Conservation (phyloP, 495 filamentous ascomycete genomes). For the Penicillium tannophilum region DNA sequence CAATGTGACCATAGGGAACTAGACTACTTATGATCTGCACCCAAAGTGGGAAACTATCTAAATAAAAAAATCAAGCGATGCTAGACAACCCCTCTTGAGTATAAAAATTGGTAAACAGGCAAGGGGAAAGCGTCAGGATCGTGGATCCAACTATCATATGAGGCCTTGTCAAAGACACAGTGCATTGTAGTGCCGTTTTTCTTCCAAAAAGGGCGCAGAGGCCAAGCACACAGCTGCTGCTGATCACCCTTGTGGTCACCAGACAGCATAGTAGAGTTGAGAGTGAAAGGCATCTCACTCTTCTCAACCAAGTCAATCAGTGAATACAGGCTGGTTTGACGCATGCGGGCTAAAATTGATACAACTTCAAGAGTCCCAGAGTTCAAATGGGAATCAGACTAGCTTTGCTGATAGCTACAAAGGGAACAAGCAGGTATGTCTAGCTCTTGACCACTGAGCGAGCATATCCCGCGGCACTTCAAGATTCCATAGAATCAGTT, state of each 20-base stretch:
- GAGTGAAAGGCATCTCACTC: slow-evolving; percentile 33
- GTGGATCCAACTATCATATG: slow-evolving; percentile 24
- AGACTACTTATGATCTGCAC: too few species aligned
- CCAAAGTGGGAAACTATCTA: too few species aligned
- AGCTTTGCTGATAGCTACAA: too few species aligned
- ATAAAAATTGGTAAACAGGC: not conserved
- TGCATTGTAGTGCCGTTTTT: slow-evolving; percentile 23
- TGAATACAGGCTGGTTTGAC: slow-evolving; percentile 16
- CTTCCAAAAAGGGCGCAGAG: slow-evolving; percentile 43
- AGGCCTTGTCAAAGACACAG: not conserved
- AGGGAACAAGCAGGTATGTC: too few species aligned
- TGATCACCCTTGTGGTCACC: slow-evolving; percentile 35
- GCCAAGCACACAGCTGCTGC: slow-evolving; percentile 46
- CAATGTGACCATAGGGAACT: not conserved
- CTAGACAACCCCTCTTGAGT: too few species aligned
- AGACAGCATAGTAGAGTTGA: slow-evolving; percentile 33
- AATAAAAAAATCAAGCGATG: too few species aligned
- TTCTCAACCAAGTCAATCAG: slow-evolving; percentile 55
- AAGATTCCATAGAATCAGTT: too few species aligned
- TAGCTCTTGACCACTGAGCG: too few species aligned
- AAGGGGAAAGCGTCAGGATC: slow-evolving; percentile 3
- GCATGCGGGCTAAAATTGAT: too few species aligned
- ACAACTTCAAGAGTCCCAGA: too few species aligned
- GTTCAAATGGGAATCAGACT: too few species aligned
- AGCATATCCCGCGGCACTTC: too few species aligned